Percentiles rank a stretch among this genome's conserved stretches.
These are phyloP conservation scores for Diaporthe sp. DNA, from an alignment of 2,329 filamentous ascomycete genomes.

Conservation along the genomic window DNA sequence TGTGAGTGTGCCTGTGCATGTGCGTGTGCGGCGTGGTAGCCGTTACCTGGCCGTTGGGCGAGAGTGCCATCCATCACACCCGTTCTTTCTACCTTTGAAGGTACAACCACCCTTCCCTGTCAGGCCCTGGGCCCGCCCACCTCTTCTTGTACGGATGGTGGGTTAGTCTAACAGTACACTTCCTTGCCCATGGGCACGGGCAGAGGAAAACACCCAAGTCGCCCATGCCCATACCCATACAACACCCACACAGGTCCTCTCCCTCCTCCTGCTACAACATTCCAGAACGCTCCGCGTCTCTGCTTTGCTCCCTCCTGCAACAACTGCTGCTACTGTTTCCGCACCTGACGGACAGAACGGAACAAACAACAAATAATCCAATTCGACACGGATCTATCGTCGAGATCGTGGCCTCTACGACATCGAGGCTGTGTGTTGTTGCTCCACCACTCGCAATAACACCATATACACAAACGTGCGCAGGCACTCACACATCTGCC, in stretches of 20 bases:
- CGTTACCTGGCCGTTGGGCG: not conserved
- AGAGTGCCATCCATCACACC: not conserved
- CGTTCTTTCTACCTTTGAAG: not conserved
- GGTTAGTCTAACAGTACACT: not conserved
- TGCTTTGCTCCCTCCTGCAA: slow-evolving; percentile 11
- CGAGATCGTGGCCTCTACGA: slow-evolving; percentile 2
- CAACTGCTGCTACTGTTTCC: not conserved
- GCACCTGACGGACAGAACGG: not conserved
- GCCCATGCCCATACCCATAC: slow-evolving; percentile 6
- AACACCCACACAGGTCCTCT: slow-evolving; percentile 16
- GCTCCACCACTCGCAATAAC: not conserved
- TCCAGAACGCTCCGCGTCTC: slow-evolving; percentile 27
- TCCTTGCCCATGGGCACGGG: slow-evolving; percentile 4
- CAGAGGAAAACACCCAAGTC: slow-evolving; percentile 23
- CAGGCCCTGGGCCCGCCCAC: not conserved
- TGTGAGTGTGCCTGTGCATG: not conserved
- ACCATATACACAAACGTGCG: not conserved
- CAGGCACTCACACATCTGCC: not conserved
- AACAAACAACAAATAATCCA: not conserved
- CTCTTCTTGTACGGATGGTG: not conserved
- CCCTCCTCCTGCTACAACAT: slow-evolving; percentile 26
- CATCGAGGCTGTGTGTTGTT: not conserved
- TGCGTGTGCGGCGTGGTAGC: not conserved
- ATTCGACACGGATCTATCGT: not conserved
- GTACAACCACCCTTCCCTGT: not conserved